Percentiles rank a stretch among this genome's conserved stretches.
phyloP scores from a whole-genome alignment of 2,329 filamentous ascomycete species.

The Xylariomycetidae sp. region DNA sequence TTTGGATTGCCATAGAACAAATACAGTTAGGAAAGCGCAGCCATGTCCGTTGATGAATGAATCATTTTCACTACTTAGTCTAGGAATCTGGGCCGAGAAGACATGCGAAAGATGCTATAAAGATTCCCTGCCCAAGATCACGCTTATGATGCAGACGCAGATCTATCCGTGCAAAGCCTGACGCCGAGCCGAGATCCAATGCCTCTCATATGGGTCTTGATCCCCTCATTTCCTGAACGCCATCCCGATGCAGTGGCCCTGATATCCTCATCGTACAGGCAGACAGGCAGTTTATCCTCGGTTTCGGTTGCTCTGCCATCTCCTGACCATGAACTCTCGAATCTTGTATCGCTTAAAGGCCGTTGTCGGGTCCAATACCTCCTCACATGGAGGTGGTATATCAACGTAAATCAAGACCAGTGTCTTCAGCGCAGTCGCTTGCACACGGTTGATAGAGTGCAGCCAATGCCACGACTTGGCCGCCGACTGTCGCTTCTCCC shows the following conservation, averaged over 20 bases:
- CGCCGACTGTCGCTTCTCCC: slow-evolving; percentile 43
- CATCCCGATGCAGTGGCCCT: slow-evolving; percentile 8
- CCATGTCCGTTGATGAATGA: no score
- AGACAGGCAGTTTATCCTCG: slow-evolving; percentile 20
- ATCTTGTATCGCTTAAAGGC: slow-evolving; percentile 67
- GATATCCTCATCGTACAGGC: slow-evolving; percentile 3
- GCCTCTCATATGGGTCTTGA: no score
- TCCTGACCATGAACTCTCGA: slow-evolving; percentile 71
- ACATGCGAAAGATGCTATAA: no score
- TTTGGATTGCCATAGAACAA: no score
- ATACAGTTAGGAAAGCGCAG: no score
- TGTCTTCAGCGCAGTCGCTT: slow-evolving; percentile 86
- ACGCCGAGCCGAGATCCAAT: no score
- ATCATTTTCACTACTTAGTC: no score
- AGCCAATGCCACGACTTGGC: slow-evolving; percentile 70
- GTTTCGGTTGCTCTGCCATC: slow-evolving; percentile 81
- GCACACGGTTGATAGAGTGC: slow-evolving; percentile 82
- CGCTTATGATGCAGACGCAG: no score
- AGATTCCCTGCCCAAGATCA: no score
- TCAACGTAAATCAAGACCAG: slow-evolving; percentile 88
- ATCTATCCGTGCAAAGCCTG: no score
- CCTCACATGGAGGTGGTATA: slow-evolving; percentile 61
- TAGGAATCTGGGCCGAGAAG: no score
- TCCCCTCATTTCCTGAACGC: slow-evolving; percentile 7
- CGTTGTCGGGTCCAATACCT: slow-evolving; percentile 51